These are phyloP conservation scores for Iris macrosiphon DNA, from an alignment of 106 monocot genomes.

Conservation along the genomic window DNA sequence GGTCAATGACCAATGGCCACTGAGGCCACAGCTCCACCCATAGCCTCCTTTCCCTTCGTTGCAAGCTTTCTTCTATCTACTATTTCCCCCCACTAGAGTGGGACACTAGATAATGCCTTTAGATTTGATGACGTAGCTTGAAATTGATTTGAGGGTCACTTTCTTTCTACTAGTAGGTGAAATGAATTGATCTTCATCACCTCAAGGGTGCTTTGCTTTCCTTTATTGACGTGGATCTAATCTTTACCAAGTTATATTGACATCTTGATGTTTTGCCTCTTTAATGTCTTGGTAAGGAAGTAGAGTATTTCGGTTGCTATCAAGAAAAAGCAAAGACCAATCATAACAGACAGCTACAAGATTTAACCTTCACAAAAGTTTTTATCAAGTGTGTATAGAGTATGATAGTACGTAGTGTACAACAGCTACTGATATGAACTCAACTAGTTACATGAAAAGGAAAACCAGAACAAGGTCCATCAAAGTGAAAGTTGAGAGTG, in stretches of 20 bases:
- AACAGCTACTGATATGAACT: background rate
- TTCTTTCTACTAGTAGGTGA: slow-evolving; percentile 15
- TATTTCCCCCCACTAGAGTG: background rate
- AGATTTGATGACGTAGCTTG: slow-evolving; percentile 1
- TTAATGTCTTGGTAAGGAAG: too few species aligned
- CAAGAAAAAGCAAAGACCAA: too few species aligned
- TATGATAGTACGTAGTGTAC: slow-evolving; percentile 3
- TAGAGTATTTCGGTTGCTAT: too few species aligned
- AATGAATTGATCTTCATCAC: slow-evolving; percentile 3
- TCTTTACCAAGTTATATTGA: too few species aligned
- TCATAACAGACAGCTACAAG: too few species aligned
- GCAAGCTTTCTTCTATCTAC: too few species aligned
- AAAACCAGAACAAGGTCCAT: slow-evolving; percentile 1
- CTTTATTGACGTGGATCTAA: background rate
- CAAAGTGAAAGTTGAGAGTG: slow-evolving; percentile 8
- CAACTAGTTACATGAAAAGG: background rate
- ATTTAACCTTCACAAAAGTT: background rate
- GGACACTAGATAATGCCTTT: slow-evolving; percentile 9
- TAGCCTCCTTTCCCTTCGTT: slow-evolving; percentile 9
- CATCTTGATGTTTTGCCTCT: too few species aligned
- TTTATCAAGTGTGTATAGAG: slow-evolving; percentile 1
- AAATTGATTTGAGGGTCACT: slow-evolving; percentile 12
- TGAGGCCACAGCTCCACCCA: background rate
- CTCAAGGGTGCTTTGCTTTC: slow-evolving; percentile 1
- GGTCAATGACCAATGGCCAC: background rate